A percentile compares a stretch with the other conserved stretches of the same genome.
Conservation (phyloP, 331 rosid genomes). For the Malus hybrid region DNA sequence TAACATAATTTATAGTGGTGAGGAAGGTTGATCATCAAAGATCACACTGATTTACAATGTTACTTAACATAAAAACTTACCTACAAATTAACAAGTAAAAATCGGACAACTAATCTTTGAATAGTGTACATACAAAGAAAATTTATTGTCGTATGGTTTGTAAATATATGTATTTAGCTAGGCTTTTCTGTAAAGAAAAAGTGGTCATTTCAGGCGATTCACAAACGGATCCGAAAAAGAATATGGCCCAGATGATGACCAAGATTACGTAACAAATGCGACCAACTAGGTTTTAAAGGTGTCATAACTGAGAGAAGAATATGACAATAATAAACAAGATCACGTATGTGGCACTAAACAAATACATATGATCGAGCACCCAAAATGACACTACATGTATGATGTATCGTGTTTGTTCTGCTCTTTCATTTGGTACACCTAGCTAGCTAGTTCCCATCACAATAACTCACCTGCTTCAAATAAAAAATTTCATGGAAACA, state of each 20-base stretch:
- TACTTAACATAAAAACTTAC: not conserved
- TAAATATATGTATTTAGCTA: not conserved
- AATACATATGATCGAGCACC: too few relatives aligned
- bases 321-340: not conserved
- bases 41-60: too few relatives aligned
- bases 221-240: not conserved
- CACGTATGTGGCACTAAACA: not conserved
- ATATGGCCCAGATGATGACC: not conserved
- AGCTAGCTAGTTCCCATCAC: not conserved
- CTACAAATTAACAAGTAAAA: not conserved
- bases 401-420: not conserved
- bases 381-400: not conserved
- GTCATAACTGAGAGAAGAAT: not conserved
- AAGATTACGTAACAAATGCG: not conserved
- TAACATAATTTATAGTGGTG: too few relatives aligned
- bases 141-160: not conserved
- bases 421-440: not conserved
- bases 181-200: not conserved
- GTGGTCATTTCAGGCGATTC: not conserved
- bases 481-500: not conserved
- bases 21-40: slow-evolving; percentile 4
- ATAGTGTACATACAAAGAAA: not conserved
- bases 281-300: not conserved
- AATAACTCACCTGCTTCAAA: not conserved
- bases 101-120: not conserved